Evolutionary conservation across 768 basidiomycete genomes (phyloP), one percentile per base, ranked within the genome.

Genomic region (Mycena rosella): DNA sequence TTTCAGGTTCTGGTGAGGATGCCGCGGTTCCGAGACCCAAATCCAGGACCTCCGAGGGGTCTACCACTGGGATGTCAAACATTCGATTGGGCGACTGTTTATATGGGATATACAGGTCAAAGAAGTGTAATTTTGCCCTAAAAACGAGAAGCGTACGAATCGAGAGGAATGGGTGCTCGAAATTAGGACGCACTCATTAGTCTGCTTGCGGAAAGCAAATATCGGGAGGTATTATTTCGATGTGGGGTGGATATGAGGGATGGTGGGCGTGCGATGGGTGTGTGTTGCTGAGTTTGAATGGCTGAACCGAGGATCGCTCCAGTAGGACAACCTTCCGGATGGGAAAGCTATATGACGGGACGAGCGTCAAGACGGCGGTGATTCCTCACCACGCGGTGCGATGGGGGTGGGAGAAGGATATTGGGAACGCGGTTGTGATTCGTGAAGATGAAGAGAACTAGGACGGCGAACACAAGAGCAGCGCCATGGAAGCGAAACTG

Each of bases 391-490:
- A 47, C 3, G 45, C 4, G 8, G 22, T 26, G 45, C 15, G 14
- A 26, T 15, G 13, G 11, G 45, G 24, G 45, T 44, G 45, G 13
- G 24, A 47, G 22, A 26, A 14, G 13, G 45, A 47, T 24, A 24
- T 26, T n/a, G 18, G 42, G 45, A 47, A 26, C 13, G 18, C 11
- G 22, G 42, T 44, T 26, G 45, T 24, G 24, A n/a, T n/a, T n/a
- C n/a, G n/a, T n/a, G 24, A 47, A 26, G 45, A n/a, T 47, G n/a
- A 22, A 15, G 45, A 36, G 45, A 47, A 34, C 32, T 34, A 27
- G 42, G n/a, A 32, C 30, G 57, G 26, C 7, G 38, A 34, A 34
- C 48, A 59, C 58, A 59, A 59, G 45, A 48, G 45, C 55, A 42
- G 24, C 27, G 26, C 55, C 53, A 38, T 54, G 53, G 34, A 26